Evolutionary conservation across 441 rosid genomes (phyloP), one percentile per base, ranked within the genome.

Genomic region (Aquilaria agallochum): DNA sequence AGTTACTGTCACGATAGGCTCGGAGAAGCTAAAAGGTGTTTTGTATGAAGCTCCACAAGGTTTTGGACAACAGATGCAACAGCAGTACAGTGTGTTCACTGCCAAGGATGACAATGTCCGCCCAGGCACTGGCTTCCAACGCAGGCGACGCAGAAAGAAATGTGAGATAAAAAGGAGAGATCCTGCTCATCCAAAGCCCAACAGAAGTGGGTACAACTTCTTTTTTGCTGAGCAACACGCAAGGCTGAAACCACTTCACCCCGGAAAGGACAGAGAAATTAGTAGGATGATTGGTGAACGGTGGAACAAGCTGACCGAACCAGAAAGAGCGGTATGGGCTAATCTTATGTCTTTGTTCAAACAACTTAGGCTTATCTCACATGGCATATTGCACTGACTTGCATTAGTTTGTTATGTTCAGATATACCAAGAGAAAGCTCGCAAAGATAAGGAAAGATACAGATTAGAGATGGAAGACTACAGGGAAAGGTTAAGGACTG

Each of bases 171-270:
- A 81, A 74, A 88, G 87, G 68, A 85, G 97, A 54, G 99, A 95
- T 75, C 99, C 98, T 36, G 82, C 81, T 70, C 97, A 86, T 78
- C 99, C 99, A 0, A 92, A 95, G 58, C 96, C 97, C 0, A 95
- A 89, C 63, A 77, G 97, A 78, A 95, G 98, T 36, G 97, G 97
- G 1, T 92, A 95, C 40, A 95, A 89, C 78, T 95, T 95, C 87
- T 95, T 89, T 78, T 95, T 95, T 55, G 88, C 91, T 0, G 99
- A 95, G 77, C 98, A 95, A 74, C 96, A 88, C 9, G 95, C 96
- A 1, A 88, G 92, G 68, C 78, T 92, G 68, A 92, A 88, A 65
- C 96, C 95, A 2, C 90, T 92, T 58, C 76, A 88, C 70, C 98
- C 98, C 2, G 98, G 98, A 60, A 92, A 89, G 71, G 97, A 92